Base-by-base conservation (phyloP, 257 asterid genomes). In the Echites panduratus region DNA sequence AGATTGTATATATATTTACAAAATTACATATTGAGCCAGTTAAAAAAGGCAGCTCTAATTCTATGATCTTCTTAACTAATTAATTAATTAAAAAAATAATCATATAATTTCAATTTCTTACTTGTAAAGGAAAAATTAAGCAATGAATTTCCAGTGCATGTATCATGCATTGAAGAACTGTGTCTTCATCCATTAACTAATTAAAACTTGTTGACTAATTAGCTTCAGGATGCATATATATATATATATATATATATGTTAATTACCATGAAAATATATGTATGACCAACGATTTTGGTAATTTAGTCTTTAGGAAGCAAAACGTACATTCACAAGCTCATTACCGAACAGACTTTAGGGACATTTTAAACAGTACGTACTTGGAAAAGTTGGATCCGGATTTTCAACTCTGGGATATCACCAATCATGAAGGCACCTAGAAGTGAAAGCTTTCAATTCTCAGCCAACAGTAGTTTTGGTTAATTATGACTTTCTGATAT, bases 401-500 rank as follows among this genome's bases (percentile, higher is more conserved):
- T 59, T 27, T 59, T 59, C 66, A 59, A 26, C 66, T 59, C 41
- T 59, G 66, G 40, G 13, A 59, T 41, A 5, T 26, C 38, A 58
- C 38, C 66, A 59, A 58, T 58, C 19, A 59, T 59, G 66, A 59
- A 59, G 45, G 67, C 5, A 32, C 45, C 43, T 32, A 62, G 13
- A 62, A 62, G 45, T 62, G 40, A 62, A 62, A 62, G 67, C 67
- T 62, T 62, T 32, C 67, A 62, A 62, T 62, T 62, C 67, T 35
- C 67, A 32, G 12, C 67, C 47, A 62, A 16, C 67, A 62, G 13
- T 62, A 62, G 67, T 41, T 62, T n/a, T 32, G 67, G 67, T 62
- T 16, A 62, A 62, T 62, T 62, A 62, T 32, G 67, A 62, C 67
- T 32, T 32, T 62, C n/a, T 16, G 47, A 32, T 32, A 17, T 62